These are phyloP conservation scores for Larix kaempferi DNA, from an alignment of 75 land plant genomes.

Conservation along the genomic window DNA sequence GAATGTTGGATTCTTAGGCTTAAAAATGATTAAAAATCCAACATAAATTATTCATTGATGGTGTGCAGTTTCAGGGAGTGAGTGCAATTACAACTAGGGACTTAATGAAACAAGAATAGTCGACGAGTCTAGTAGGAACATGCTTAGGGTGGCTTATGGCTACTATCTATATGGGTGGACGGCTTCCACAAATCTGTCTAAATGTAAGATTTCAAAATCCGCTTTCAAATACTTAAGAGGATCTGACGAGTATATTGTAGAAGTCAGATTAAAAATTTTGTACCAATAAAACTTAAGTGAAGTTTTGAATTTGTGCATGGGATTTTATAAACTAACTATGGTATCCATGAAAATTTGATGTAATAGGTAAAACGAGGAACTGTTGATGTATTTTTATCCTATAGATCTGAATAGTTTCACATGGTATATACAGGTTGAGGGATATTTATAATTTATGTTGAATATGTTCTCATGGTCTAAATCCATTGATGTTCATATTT, in stretches of 20 bases:
- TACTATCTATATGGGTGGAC: constrained; percentile 80
- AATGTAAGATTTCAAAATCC: constrained; percentile 41
- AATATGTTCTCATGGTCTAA: constrained; percentile 54
- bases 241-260: neutral
- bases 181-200: constrained; percentile 73
- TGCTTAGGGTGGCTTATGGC: constrained; percentile 76
- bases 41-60: constrained; percentile 5
- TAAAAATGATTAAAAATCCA: constrained; percentile 15
- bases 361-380: constrained; percentile 60
- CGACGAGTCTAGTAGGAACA: constrained; percentile 26
- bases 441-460: too few species aligned
- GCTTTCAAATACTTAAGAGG: neutral
- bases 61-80: neutral
- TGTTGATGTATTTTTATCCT: constrained; percentile 56
- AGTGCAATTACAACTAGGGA: neutral
- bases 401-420: too few species aligned
- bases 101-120: constrained; percentile 3
- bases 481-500: constrained; percentile 87
- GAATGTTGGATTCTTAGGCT: constrained; percentile 5
- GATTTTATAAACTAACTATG: neutral
- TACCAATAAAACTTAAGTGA: too few species aligned
- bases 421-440: too few species aligned
- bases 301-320: neutral
- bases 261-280: too few species aligned
- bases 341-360: neutral